phyloP scores from a whole-genome alignment of 148 eudicot genomes.

The Amaranthus cruentus region DNA sequence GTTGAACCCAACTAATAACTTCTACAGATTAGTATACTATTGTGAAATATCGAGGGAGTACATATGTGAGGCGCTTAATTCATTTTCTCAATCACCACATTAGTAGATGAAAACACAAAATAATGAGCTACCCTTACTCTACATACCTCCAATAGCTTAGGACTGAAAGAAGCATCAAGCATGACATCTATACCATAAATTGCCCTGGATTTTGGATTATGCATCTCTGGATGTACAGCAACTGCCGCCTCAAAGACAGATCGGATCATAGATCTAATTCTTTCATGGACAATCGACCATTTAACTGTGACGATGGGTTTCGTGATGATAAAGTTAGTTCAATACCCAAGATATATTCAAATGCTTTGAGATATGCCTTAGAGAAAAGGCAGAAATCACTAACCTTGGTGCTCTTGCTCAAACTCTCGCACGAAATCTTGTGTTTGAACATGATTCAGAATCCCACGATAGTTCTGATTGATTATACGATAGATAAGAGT shows the following conservation, averaged over 20 bases:
- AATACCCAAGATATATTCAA: background rate
- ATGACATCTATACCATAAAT: slow-evolving; percentile 96
- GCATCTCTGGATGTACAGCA: slow-evolving; percentile 85
- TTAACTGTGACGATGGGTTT: slow-evolving; percentile 47
- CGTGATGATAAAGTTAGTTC: slow-evolving; percentile 1
- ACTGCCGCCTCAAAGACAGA: slow-evolving; percentile 86
- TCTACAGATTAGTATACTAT: background rate
- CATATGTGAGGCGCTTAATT: too few species aligned
- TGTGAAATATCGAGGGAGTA: background rate
- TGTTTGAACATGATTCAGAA: slow-evolving; percentile 66
- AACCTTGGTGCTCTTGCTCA: slow-evolving; percentile 83
- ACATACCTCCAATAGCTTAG: slow-evolving; percentile 86
- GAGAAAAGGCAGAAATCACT: background rate
- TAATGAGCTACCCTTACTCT: background rate
- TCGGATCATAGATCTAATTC: slow-evolving; percentile 64
- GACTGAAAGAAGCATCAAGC: slow-evolving; percentile 71
- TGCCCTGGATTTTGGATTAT: slow-evolving; percentile 70
- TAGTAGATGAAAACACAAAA: background rate
- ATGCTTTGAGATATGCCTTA: background rate
- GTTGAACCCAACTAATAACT: background rate
- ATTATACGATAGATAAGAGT: background rate
- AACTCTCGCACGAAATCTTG: slow-evolving; percentile 74
- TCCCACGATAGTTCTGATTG: slow-evolving; percentile 82
- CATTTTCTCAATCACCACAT: background rate
- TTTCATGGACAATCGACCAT: slow-evolving; percentile 71